These are phyloP conservation scores for Ambrosia trifida DNA, from an alignment of 129 eudicot genomes.

Conservation along the genomic window DNA sequence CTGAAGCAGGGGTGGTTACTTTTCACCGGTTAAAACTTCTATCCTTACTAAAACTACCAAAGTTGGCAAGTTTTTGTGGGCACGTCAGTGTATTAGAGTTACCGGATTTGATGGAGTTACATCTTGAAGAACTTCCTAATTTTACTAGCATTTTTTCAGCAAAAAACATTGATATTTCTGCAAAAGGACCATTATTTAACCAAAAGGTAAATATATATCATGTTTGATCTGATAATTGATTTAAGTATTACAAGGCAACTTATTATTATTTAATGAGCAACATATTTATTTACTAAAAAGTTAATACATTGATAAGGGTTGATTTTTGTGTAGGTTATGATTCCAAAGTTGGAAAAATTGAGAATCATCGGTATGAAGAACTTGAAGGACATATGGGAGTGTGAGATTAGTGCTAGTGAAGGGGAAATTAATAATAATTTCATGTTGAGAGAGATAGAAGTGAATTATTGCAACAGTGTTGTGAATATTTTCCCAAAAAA, in stretches of 20 bases:
- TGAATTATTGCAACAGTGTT: not conserved
- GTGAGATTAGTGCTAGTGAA: not conserved
- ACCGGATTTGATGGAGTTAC: not conserved
- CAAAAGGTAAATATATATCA: not conserved
- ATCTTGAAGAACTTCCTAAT: not conserved
- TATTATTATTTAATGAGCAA: not conserved
- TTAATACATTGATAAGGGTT: not conserved
- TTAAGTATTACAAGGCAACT: not conserved
- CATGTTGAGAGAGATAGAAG: conserved; percentile 2
- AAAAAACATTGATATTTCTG: not conserved
- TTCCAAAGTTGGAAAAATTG: not conserved
- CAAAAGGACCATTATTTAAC: not conserved
- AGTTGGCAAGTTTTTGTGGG: not conserved
- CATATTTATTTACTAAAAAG: not conserved
- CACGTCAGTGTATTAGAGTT: not conserved
- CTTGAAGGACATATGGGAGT: not conserved
- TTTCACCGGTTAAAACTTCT: not conserved
- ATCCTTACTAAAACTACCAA: not conserved
- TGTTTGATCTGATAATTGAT: too few relatives aligned
- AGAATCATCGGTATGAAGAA: not conserved
- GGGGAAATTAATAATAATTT: not conserved
- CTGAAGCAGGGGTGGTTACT: not conserved
- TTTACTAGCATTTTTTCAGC: not conserved
- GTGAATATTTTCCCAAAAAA: not conserved
- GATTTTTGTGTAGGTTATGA: not conserved